Conservation (phyloP, 345 rosid genomes). For the Populus tremula region DNA sequence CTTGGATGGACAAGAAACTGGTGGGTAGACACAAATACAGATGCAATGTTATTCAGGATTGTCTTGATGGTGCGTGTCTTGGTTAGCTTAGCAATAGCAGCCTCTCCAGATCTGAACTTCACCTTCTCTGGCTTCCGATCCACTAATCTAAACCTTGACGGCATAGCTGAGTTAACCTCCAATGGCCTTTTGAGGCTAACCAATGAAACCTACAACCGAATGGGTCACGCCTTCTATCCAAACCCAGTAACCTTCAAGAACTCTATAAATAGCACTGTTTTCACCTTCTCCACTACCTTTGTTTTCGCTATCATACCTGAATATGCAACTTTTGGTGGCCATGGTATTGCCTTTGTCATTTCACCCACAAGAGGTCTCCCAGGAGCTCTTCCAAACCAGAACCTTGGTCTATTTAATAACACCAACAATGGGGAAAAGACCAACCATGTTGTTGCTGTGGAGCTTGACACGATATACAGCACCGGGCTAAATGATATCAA, state of each 20-base stretch:
- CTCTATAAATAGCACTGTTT: constrained; percentile 24
- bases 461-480: constrained; percentile 46
- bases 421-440: constrained; percentile 33
- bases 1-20: too few relatives aligned
- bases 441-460: constrained; percentile 56
- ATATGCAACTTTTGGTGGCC: constrained; percentile 25
- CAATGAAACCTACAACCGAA: constrained; percentile 27
- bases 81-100: neutral
- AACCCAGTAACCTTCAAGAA: constrained; percentile 35
- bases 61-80: neutral
- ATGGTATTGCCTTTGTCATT: constrained; percentile 53
- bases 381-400: constrained; percentile 29
- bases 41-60: constrained; percentile 22
- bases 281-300: constrained; percentile 55
- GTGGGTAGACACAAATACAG: neutral
- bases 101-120: constrained; percentile 16
- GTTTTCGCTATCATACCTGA: constrained; percentile 55
- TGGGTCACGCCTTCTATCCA: constrained; percentile 52
- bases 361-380: constrained; percentile 48
- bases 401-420: constrained; percentile 48
- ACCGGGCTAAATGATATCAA: constrained; percentile 41
- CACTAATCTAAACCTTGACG: constrained; percentile 40
- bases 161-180: constrained; percentile 26
- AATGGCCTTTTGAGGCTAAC: constrained; percentile 46
- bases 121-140: constrained; percentile 34